Conservation (phyloP, 1,284 basidiomycete genomes). For the Puccinia coronata region DNA sequence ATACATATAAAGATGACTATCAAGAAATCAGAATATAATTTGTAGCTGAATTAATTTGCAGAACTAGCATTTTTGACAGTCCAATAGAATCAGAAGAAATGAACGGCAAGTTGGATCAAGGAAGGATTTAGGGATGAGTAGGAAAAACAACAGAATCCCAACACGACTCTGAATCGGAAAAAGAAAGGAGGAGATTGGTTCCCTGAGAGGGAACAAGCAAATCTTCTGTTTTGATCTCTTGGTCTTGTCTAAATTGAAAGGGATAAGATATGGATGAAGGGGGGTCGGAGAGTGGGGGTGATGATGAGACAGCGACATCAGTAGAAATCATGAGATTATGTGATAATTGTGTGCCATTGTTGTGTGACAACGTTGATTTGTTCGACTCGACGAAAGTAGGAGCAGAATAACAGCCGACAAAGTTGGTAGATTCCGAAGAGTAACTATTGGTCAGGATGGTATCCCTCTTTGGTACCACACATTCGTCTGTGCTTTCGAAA, state of each 20-base stretch:
- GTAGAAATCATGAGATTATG: neutral
- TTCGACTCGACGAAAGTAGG: neutral
- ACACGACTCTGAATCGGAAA: neutral
- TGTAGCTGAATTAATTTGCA: too few species aligned
- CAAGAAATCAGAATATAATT: too few species aligned
- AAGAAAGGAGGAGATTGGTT: neutral
- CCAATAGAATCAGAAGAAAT: too few species aligned
- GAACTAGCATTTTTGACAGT: too few species aligned
- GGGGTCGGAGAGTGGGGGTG: conserved; percentile 15
- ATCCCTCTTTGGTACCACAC: neutral
- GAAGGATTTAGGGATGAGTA: too few species aligned
- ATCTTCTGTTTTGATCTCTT: neutral
- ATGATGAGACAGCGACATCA: conserved; percentile 26
- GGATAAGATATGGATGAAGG: conserved; percentile 11
- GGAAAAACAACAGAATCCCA: too few species aligned
- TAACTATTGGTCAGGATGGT: neutral
- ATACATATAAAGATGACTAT: too few species aligned
- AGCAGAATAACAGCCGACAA: neutral
- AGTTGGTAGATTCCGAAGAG: neutral
- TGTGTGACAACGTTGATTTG: neutral
- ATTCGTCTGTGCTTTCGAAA: conserved; percentile 5
- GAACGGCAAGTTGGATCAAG: too few species aligned
- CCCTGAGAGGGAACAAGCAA: conserved; percentile 10
- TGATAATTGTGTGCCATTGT: neutral
- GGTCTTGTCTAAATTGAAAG: neutral